Evolutionary conservation across 306 rosid genomes (phyloP), one percentile per base, ranked within the genome.

Genomic region (Sicyos baderoa): DNA sequence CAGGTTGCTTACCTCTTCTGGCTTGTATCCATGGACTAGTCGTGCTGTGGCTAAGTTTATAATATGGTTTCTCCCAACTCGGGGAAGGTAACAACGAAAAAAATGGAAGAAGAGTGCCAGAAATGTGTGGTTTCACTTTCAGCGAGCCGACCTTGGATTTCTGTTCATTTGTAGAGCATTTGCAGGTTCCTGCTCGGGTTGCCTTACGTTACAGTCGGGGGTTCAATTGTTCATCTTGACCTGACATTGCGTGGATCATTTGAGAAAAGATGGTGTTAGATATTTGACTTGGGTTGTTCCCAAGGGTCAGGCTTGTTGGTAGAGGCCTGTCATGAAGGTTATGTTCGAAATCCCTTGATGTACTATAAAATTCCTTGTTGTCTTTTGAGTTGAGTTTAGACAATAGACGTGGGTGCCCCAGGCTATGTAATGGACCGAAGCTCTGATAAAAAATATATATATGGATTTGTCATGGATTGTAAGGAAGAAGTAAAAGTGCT

Each of bases 111-210:
- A 58, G 64, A 29, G 18, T 27, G 15, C n/a, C 32, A 11, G 52
- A 29, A 19, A 18, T 42, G 52, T 63, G 69, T 63, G 69, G 40
- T 63, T 63, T 32, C 64, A 17, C 68, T 59, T 14, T 61, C 68
- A 61, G 45, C 19, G 15, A 61, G 4, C 25, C n/a, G 9, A 61
- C 6, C 49, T 40, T 63, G 42, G 17, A 63, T 18, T 40, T 32
- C 5, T 11, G 52, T 37, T 42, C 42, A 1, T 5, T 9, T 62
- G 29, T 62, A 40, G 68, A 62, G 42, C 68, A 18, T 61, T 61
- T 32, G 25, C 62, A 9, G 58, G 9, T 58, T 58, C 6, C 21
- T 13, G 44, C 45, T 58, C 12, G 15, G 58, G 47, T 16, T 29
- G 19, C 47, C 12, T 58, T 15, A 18, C 9, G 55, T 16, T 51